Base-by-base conservation (phyloP, 2,329 filamentous ascomycete species). In the Zymoseptoria tritici region DNA sequence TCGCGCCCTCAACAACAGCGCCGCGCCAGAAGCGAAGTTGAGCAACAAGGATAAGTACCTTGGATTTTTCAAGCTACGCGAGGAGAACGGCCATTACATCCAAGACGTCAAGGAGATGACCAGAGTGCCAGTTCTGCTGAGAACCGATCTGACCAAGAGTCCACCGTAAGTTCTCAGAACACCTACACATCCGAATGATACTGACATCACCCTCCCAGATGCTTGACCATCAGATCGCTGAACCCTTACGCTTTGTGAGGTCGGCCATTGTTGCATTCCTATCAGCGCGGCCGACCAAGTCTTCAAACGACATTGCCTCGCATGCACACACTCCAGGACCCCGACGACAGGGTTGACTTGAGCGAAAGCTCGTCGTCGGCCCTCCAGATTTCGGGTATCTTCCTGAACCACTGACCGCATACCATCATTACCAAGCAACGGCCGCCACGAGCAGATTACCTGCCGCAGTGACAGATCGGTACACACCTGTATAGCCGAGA, bases 71-170 rank as follows among this genome's bases (percentile, higher is more conserved):
- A 86, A 87, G 68, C 81, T 99, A 67, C 84, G 94, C 56, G 93
- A 99, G 75, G 90, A 96, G 77, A 88, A 89, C 68, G 93, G 93
- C 66, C 90, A 97, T 69, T 95, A 95, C 79, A 97, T 99, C 71
- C 94, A 99, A 78, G 94, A 99, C 75, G 91, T 99, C 66, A 92
- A 87, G 60, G 94, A 99, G 81, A 97, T 99, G 92, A 93, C 91
- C 51, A 84, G 93, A 68, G 89, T 99, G 62, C 94, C 94, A n/a
- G 89, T 99, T 67, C 96, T 99, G 74, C 79, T 99, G 71, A 97
- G 96, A 86, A 97, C 94, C 66, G 94, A 99, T 79, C 84, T 99
- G 71, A 90, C 83, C 79, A 99, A 99, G 89, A 97, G 93, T 80
- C 94, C 94, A 78, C 94, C 94, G 92, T 99, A 89, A 86, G 94